A percentile compares a stretch with the other conserved stretches of the same genome.
Conservation (phyloP, 495 filamentous ascomycete genomes). For the Oidiodendron maius region DNA sequence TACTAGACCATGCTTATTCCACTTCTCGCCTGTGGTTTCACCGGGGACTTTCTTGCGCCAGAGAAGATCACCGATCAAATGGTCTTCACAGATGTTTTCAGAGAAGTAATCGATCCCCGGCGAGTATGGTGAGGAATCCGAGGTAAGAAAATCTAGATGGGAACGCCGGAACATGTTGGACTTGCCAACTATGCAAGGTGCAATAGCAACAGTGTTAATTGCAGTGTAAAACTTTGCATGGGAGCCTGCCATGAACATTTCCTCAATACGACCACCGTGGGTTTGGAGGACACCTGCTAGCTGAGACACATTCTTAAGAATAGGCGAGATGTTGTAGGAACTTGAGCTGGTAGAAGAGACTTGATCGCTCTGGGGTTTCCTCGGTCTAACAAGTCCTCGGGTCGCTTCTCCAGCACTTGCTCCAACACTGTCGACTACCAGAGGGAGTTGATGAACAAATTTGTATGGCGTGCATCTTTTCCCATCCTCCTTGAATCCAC, state of each 20-base stretch:
- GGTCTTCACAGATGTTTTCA: conserved; percentile 95
- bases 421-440: conserved; percentile 68
- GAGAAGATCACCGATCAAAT: conserved; percentile 86
- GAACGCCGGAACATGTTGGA: conserved; percentile 97
- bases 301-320: conserved; percentile 21
- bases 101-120: conserved; percentile 89
- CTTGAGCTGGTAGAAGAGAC: conserved; percentile 22
- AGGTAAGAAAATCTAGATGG: conserved; percentile 53
- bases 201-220: conserved; percentile 87
- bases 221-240: conserved; percentile 98
- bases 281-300: conserved; percentile 26
- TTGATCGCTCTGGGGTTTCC: conserved; percentile 8
- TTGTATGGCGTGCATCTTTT: conserved; percentile 60
- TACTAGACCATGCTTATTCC: conserved; percentile 75
- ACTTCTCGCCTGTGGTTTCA: conserved; percentile 41
- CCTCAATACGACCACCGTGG: conserved; percentile 83
- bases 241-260: conserved; percentile 86
- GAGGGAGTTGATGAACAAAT: conserved; percentile 90
- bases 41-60: conserved; percentile 59
- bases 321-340: conserved; percentile 10
- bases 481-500: conserved; percentile 48
- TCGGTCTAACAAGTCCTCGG: conserved; percentile 31
- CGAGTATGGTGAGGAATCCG: conserved; percentile 38
- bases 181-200: conserved; percentile 94
- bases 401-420: conserved; percentile 32